Evolutionary conservation across 805 yeast species (phyloP), one percentile per base, ranked within the genome.

Genomic region (Cyberlindnera xylosilytica): DNA sequence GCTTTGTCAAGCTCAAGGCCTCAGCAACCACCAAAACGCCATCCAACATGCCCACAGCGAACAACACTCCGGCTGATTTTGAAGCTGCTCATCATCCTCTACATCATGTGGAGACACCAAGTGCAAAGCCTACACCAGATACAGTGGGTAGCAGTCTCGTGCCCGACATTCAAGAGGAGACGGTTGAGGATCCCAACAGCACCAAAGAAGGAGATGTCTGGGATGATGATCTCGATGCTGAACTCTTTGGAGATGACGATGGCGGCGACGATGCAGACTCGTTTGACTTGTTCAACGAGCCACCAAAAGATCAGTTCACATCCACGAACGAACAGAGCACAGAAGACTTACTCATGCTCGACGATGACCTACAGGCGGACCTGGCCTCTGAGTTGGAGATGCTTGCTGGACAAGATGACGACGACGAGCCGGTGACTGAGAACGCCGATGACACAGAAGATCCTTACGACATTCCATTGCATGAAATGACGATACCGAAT

Each of bases 401-500:
- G 20, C 32, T 52, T 17, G 43, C 44, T 2, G 41, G 28, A 11
- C 39, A 41, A 23, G 45, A 44, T 16, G 44, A 40, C 3, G 36
- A 20, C 11, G 36, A 13, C 32, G 41, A 34, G 17, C 24, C 13
- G 8, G 23, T 22, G 20, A 24, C 16, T 20, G 42, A 34, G 8
- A 34, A 26, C 11, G 4, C 32, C 6, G 30, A 20, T 12, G 38
- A 28, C n/a, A 26, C 20, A 4, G 39, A 40, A 7, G 47, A 55
- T 18, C 53, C 56, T 2, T 56, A 75, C 46, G 81, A 79, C 54
- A 76, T 78, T 33, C 83, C 84, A 0, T 66, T 73, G 39, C 77
- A 76, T 45, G 78, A 79, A 51, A 79, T 79, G 73, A 75, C 80
- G 9, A 53, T 76, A 11, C 66, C 72, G 7, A 61, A 69, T 3